Base-by-base conservation (phyloP, 2,329 filamentous ascomycete genomes). In the Diaporthe longicolla region DNA sequence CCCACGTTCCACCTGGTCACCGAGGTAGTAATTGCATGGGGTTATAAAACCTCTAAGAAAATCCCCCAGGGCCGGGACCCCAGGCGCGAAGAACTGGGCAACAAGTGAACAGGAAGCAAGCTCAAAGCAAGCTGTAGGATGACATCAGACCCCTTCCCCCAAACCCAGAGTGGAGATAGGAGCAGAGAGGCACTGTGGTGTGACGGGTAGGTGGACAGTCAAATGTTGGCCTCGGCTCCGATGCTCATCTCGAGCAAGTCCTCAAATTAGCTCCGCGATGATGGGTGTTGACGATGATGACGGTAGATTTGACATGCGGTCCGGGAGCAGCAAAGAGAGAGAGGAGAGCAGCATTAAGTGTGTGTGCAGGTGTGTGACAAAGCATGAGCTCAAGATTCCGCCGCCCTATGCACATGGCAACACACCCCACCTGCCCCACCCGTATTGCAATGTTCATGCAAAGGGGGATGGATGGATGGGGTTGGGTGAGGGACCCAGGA, bases 371-470 rank as follows among this genome's bases (percentile, higher is more conserved):
- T 4, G 61, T 66, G 61, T 24, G 61, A 50, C 37, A 50, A 66
- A 52, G 61, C 61, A 66, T 66, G 61, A 66, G 61, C 61, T 66
- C 61, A 66, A 66, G 61, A 66, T 66, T 66, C 61, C 61, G 61
- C 61, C 61, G 45, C 61, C 61, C 61, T 66, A 66, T 66, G 61
- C 61, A 40, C 43, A 48, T 50, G 43, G 59, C 26, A 32, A 32
- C 26, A 3, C 26, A 65, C 61, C 43, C 61, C 29, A 37, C 61
- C 43, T 66, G 61, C 61, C 61, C 45, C 43, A 66, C 61, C 61
- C 43, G 29, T 66, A 37, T 66, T 66, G 61, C 40, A 52, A 66
- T 52, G 45, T 66, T 66, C 61, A 66, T 66, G 61, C 61, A 3
- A 66, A 35, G 11, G 61, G 37, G 37, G 11, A 13, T 1, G 11